Base-by-base conservation (phyloP, 345 rosid species). In the Sapria himalayana region DNA sequence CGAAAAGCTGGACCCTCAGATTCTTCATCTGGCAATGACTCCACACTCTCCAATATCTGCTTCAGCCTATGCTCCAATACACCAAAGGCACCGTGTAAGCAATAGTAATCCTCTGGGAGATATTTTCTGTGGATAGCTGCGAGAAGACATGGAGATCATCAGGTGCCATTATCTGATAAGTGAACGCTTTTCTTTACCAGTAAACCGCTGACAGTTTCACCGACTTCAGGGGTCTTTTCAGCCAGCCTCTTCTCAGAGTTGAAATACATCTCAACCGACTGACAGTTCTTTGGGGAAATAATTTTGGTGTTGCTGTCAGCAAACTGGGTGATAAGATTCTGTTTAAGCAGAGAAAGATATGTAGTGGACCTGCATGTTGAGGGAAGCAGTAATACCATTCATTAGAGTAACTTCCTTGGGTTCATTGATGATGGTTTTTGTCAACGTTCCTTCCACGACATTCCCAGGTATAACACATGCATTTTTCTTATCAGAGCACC, bases 61-160 rank as follows among this genome's bases (percentile, higher is more conserved):
- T 64, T 81, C 13, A 86, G 85, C 22, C 80, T 70, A 62, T 81
- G 78, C 54, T 66, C 69, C 43, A 81, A 67, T 43, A 78, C 76
- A 22, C 92, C 94, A 15, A 81, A 76, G 3, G 85, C 85, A 17
- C 89, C 85, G 78, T 29, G 48, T 64, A 86, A 0, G 94, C 92
- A 52, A 81, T 70, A 13, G 85, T 81, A 23, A 76, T 78, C 55
- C 94, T 67, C 60, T 86, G 94, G 29, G 74, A 73, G 39, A 81
- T 46, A 45, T 69, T 73, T 47, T 86, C 81, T 11, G 97, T 78
- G 37, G 89, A 73, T 31, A 86, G 71, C 70, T 86, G 94, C 19
- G 97, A 86, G 66, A 86, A 86, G 22, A 86, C 70, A 58, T 78
- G 92, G 41, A 86, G 92, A 63, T 86, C 97, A 41, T 73, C 97